Evolutionary conservation across 257 asterid species (phyloP).

Genomic region (Ehretia macrophylla): DNA sequence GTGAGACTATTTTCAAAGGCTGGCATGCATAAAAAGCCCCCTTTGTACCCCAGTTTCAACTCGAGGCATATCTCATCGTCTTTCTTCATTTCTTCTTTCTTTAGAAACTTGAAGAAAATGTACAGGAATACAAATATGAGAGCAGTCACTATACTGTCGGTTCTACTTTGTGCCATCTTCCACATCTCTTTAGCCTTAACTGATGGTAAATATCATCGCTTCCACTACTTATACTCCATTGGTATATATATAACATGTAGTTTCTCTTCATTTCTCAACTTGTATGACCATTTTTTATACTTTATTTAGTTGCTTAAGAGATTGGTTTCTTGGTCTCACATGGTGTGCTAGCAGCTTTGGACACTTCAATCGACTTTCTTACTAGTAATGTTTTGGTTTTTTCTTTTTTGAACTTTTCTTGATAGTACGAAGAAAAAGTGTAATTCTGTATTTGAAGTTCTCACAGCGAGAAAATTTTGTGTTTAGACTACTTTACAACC

Average conservation of each 20-base stretch:
- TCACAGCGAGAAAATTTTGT: too few relatives aligned
- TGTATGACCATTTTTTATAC: not conserved
- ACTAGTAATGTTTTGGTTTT: too few relatives aligned
- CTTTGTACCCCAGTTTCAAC: conserved; percentile 17
- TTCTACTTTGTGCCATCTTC: conserved; percentile 41
- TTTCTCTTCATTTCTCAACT: not conserved
- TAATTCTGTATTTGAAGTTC: too few relatives aligned
- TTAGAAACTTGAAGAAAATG: conserved; percentile 13
- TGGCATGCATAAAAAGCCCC: conserved; percentile 57
- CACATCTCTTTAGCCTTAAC: conserved; percentile 41
- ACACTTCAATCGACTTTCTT: too few relatives aligned
- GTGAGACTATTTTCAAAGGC: conserved; percentile 24
- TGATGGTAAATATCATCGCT: conserved; percentile 55
- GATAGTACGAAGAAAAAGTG: too few relatives aligned
- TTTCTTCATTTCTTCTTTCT: conserved; percentile 1
- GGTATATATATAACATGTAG: not conserved
- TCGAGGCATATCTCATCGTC: conserved; percentile 11
- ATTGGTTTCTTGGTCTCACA: too few relatives aligned
- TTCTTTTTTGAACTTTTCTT: too few relatives aligned
- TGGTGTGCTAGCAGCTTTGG: too few relatives aligned
- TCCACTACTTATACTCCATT: not conserved
- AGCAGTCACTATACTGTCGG: conserved; percentile 31
- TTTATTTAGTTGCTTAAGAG: too few relatives aligned
- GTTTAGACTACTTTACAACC: too few relatives aligned
- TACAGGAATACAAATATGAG: conserved; percentile 29